Percentiles rank a stretch among this genome's conserved stretches.
phyloP scores from a whole-genome alignment of 2,329 filamentous ascomycete genomes.

The Aspergillus spinulosporus region DNA sequence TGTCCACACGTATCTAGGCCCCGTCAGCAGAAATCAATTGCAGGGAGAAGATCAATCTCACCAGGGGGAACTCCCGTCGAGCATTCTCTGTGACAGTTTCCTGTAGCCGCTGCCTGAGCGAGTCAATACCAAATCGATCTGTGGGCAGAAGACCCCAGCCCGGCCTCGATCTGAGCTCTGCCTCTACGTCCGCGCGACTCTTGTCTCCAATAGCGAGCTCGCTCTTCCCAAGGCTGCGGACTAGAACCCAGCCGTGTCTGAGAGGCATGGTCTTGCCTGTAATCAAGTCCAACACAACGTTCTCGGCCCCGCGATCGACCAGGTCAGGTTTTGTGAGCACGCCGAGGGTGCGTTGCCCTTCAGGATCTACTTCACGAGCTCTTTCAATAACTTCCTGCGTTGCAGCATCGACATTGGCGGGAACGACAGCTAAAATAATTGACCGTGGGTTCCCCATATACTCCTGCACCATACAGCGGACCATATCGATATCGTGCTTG shows the following conservation, averaged over 20 bases:
- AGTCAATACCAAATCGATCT: slow-evolving; percentile 44
- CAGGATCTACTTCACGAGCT: slow-evolving; percentile 38
- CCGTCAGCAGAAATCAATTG: not conserved
- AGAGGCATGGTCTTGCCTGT: slow-evolving; percentile 23
- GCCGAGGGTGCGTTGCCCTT: slow-evolving; percentile 44
- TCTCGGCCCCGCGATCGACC: slow-evolving; percentile 38
- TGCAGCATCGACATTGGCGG: slow-evolving; percentile 47
- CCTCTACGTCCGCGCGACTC: slow-evolving; percentile 35
- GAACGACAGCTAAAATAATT: slow-evolving; percentile 47
- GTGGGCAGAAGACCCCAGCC: slow-evolving; percentile 42
- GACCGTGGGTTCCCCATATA: slow-evolving; percentile 45
- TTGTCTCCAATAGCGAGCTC: slow-evolving; percentile 22
- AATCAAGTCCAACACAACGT: slow-evolving; percentile 31
- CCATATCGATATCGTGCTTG: slow-evolving; percentile 39
- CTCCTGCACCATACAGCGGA: slow-evolving; percentile 39
- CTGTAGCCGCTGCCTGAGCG: slow-evolving; percentile 43
- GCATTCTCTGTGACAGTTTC: slow-evolving; percentile 46
- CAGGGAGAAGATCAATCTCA: slow-evolving; percentile 19
- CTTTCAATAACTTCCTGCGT: slow-evolving; percentile 50
- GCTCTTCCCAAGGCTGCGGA: slow-evolving; percentile 36
- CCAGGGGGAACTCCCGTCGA: slow-evolving; percentile 49
- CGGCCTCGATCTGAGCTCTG: slow-evolving; percentile 33
- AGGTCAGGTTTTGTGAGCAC: slow-evolving; percentile 64
- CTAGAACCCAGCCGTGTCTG: slow-evolving; percentile 34
- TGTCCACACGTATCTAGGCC: slow-evolving; percentile 34